Evolutionary conservation across 176 grass and related monocot genomes (phyloP).

Genomic region (Carex scoparia): DNA sequence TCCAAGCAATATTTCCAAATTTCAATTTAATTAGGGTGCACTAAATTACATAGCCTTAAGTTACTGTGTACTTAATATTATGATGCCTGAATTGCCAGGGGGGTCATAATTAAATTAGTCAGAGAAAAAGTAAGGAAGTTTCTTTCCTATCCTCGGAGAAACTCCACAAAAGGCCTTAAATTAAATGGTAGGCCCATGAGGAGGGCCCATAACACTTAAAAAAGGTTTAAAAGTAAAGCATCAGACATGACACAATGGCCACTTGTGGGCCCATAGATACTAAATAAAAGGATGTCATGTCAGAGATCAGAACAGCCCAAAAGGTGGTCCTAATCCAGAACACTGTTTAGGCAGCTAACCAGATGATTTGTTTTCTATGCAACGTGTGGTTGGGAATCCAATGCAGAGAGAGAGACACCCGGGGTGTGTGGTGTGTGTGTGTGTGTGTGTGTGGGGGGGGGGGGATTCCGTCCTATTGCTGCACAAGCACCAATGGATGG

Average conservation of each 20-base stretch:
- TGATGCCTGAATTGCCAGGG: not conserved
- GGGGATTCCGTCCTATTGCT: not conserved
- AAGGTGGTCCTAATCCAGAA: not conserved
- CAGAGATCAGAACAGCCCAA: constrained; percentile 14
- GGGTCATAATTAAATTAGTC: not conserved
- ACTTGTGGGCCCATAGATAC: not conserved
- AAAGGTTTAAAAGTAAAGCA: not conserved
- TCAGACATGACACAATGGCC: not conserved
- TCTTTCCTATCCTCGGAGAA: not conserved
- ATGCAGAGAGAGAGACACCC: not conserved
- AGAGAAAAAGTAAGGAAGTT: not conserved
- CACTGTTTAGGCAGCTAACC: not conserved
- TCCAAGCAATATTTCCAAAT: not conserved
- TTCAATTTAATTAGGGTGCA: not conserved
- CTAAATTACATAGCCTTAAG: not conserved
- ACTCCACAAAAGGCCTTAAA: not conserved
- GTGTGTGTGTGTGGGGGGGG: not conserved
- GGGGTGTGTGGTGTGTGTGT: not conserved
- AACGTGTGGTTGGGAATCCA: constrained; percentile 9
- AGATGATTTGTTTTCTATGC: not conserved
- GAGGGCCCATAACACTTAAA: not conserved
- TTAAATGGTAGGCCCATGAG: constrained; percentile 1
- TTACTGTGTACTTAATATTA: not conserved
- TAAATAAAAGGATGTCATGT: not conserved
- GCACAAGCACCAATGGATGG: not conserved